These are phyloP conservation scores for Zygosaccharomyces bisporus DNA, from an alignment of 805 yeast genomes.

Conservation along the genomic window DNA sequence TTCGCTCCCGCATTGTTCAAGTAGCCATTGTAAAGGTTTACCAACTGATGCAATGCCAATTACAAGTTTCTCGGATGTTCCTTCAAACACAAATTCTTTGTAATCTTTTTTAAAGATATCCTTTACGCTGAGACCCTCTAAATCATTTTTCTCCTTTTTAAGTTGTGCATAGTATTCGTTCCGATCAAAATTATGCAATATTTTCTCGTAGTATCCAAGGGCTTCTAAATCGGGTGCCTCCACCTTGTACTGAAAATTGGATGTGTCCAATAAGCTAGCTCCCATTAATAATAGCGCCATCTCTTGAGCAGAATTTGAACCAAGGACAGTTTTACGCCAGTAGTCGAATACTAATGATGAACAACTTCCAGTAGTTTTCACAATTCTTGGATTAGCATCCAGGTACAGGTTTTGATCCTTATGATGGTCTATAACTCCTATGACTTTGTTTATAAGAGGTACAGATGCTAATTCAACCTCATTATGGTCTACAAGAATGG, in stretches of 20 bases:
- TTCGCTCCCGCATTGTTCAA: constrained; percentile 33
- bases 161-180: constrained; percentile 35
- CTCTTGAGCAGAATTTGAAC: constrained; percentile 29
- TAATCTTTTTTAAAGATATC: constrained; percentile 82
- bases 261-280: constrained; percentile 75
- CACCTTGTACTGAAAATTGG: constrained; percentile 59
- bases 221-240: constrained; percentile 55
- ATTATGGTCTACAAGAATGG: constrained; percentile 83
- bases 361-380: constrained; percentile 71
- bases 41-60: constrained; percentile 80
- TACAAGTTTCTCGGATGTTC: constrained; percentile 26
- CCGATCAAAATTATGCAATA: constrained; percentile 20
- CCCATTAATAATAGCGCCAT: constrained; percentile 51
- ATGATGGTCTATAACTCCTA: constrained; percentile 83
- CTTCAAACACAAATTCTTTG: constrained; percentile 54
- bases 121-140: constrained; percentile 52
- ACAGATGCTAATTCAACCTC: constrained; percentile 49
- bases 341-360: constrained; percentile 66
- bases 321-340: constrained; percentile 39
- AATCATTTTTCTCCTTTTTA: constrained; percentile 53
- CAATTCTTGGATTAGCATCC: constrained; percentile 58
- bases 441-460: constrained; percentile 38
- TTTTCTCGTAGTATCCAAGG: constrained; percentile 37
- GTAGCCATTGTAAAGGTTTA: constrained; percentile 56
- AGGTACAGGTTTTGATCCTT: constrained; percentile 55